A percentile compares a stretch with the other conserved stretches of the same genome.
Evolutionary conservation across 768 basidiomycete species (phyloP).

Genomic region (Rhodotorula kratochvilovae): DNA sequence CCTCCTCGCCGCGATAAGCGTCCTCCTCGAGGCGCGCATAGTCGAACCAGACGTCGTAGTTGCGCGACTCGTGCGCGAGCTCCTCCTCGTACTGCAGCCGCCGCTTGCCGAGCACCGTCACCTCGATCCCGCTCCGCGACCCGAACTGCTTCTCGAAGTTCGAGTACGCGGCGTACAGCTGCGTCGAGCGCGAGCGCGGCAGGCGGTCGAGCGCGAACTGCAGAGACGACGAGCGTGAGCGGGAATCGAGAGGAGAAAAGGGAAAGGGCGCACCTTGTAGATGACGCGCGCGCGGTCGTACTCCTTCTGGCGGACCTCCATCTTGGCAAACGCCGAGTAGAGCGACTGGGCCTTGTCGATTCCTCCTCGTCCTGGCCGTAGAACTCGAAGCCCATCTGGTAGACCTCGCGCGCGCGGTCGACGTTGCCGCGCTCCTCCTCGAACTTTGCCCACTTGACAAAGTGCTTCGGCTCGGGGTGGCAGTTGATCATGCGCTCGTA

Average conservation of each 20-base stretch:
- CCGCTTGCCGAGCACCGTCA: constrained; percentile 93
- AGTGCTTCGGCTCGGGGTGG: constrained; percentile 61
- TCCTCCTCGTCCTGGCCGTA: constrained; percentile 55
- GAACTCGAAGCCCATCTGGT: constrained; percentile 83
- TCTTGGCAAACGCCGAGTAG: constrained; percentile 87
- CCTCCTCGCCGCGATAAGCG: constrained; percentile 67
- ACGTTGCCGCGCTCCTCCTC: constrained; percentile 59
- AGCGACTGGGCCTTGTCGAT: constrained; percentile 87
- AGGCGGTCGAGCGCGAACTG: constrained; percentile 93
- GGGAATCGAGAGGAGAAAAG: background rate
- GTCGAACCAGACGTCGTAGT: constrained; percentile 99
- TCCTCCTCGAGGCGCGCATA: constrained; percentile 89
- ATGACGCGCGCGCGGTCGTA: constrained; percentile 94
- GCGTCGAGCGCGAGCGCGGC: constrained; percentile 82
- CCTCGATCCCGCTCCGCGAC: constrained; percentile 76
- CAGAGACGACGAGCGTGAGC: background rate
- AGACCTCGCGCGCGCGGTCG: constrained; percentile 76
- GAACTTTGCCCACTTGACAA: constrained; percentile 65
- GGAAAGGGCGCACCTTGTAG: constrained; percentile 67
- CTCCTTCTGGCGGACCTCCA: constrained; percentile 95
- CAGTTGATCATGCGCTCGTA: constrained; percentile 78
- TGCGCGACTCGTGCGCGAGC: constrained; percentile 77
- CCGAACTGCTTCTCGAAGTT: constrained; percentile 99
- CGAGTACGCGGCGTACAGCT: constrained; percentile 85
- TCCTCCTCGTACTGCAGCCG: constrained; percentile 99